Percentiles rank a stretch among this genome's conserved stretches.
Evolutionary conservation across 2,329 filamentous ascomycete genomes (phyloP).

Genomic region (Cordyceps cicadae): DNA sequence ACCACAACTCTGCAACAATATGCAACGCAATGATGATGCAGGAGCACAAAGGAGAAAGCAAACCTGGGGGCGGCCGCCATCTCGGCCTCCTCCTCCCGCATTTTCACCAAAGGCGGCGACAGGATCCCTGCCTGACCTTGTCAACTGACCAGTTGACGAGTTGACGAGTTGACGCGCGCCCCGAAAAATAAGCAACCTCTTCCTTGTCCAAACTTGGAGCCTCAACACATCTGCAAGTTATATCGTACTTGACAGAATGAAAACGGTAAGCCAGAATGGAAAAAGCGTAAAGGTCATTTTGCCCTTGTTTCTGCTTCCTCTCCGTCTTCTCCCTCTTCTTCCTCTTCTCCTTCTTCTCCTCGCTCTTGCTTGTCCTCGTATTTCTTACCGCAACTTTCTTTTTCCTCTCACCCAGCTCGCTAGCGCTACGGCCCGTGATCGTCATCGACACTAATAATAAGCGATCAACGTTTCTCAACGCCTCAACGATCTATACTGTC

Average conservation of each 20-base stretch:
- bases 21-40: not conserved
- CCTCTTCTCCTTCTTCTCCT: not conserved
- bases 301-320: too few species aligned
- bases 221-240: not conserved
- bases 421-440: not conserved
- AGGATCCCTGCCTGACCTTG: not conserved
- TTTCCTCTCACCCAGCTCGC: not conserved
- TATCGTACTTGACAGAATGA: not conserved
- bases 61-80: not conserved
- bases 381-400: not conserved
- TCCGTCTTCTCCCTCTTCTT: not conserved
- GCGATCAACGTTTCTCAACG: not conserved
- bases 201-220: not conserved
- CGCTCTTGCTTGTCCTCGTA: not conserved
- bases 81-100: not conserved
- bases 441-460: not conserved
- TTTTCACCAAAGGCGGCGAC: not conserved
- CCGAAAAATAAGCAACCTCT: not conserved
- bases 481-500: not conserved
- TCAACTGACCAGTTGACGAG: too few species aligned
- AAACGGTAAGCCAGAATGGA: not conserved
- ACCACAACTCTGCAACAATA: constrained; percentile 5
- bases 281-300: not conserved
- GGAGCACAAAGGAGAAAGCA: not conserved
- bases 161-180: not conserved